Evolutionary conservation across 306 rosid genomes (phyloP).

Genomic region (Quercus berberidifolia): DNA sequence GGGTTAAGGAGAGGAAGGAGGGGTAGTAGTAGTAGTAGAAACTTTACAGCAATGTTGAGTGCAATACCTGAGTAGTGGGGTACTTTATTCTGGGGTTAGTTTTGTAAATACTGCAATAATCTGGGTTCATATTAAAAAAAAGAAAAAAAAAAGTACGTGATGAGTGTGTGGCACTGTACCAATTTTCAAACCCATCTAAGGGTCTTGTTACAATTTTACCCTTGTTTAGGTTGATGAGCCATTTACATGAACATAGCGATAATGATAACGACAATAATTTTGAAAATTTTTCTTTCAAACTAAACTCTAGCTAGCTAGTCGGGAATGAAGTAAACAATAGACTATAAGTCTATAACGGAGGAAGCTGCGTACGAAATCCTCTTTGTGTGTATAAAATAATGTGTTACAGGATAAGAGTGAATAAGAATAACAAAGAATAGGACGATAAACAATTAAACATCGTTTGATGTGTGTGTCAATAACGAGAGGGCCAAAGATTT

Average conservation of each 20-base stretch:
- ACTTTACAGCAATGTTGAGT: conserved; percentile 46
- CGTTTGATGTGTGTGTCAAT: neutral
- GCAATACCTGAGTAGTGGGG: conserved; percentile 71
- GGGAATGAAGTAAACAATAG: neutral
- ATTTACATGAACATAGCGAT: neutral
- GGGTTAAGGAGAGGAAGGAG: conserved; percentile 34
- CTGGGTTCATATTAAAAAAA: neutral
- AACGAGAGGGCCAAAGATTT: too few relatives aligned
- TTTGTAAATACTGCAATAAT: conserved; percentile 25
- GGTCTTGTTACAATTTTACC: conserved; percentile 24
- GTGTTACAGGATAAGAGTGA: neutral
- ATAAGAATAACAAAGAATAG: neutral
- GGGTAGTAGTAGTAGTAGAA: conserved; percentile 22
- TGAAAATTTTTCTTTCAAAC: too few relatives aligned
- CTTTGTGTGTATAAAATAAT: neutral
- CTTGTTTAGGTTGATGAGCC: neutral
- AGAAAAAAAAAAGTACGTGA: neutral
- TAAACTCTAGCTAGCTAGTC: too few relatives aligned
- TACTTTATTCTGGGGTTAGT: neutral
- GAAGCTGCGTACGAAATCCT: neutral
- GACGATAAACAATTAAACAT: neutral
- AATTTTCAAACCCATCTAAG: conserved; percentile 1
- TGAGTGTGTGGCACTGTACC: neutral
- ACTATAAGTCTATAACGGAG: too few relatives aligned
- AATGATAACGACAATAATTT: too few relatives aligned